Conservation (phyloP, 306 rosid species). For the Vicia sativa region DNA sequence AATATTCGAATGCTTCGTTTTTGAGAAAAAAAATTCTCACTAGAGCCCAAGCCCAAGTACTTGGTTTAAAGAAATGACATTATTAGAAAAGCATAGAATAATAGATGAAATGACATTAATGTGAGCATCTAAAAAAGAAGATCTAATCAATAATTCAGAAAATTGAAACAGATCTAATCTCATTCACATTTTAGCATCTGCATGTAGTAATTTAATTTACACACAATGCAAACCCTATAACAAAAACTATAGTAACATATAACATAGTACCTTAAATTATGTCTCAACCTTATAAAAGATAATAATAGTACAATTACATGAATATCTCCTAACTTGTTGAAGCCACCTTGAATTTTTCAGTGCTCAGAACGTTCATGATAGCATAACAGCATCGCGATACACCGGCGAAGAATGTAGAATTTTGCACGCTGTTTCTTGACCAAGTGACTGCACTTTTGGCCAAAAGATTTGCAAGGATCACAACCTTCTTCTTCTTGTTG, state of each 20-base stretch:
- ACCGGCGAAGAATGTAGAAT: constrained; percentile 87
- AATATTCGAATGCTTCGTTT: too few relatives aligned
- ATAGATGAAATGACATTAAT: constrained; percentile 24
- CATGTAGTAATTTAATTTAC: constrained; percentile 29
- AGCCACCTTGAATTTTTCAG: constrained; percentile 12
- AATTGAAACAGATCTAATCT: constrained; percentile 49
- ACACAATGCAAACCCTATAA: constrained; percentile 34
- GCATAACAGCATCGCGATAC: constrained; percentile 80
- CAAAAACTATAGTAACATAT: constrained; percentile 24
- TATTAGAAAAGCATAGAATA: constrained; percentile 16
- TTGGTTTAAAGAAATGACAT: constrained; percentile 1
- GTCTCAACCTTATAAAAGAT: constrained; percentile 11
- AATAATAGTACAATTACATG: background rate
- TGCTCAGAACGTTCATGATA: constrained; percentile 69
- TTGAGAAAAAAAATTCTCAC: too few relatives aligned
- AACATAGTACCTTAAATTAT: constrained; percentile 30
- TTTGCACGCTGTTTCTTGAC: constrained; percentile 87
- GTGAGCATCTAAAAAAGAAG: constrained; percentile 45
- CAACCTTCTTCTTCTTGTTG: constrained; percentile 40
- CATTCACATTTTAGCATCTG: constrained; percentile 39
- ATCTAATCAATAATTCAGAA: constrained; percentile 36
- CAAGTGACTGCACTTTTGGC: constrained; percentile 74
- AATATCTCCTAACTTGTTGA: constrained; percentile 3
- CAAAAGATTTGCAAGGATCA: constrained; percentile 70
- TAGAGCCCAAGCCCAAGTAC: too few relatives aligned